Conservation (phyloP, 768 basidiomycete species). For the Pisolithus orientalis region DNA sequence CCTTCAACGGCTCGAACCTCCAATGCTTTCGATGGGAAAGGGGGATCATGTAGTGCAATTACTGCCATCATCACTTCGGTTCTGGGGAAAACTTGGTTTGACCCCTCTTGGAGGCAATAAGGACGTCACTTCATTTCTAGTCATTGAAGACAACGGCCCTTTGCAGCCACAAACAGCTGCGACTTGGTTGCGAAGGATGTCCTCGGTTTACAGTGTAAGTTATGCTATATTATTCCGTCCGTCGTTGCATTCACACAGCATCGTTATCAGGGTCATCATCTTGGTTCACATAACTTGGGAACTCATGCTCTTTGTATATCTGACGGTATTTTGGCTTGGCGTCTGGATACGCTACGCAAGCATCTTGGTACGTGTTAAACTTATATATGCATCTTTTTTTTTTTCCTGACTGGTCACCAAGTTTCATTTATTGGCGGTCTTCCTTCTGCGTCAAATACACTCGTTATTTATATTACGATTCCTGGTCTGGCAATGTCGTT, state of each 20-base stretch:
- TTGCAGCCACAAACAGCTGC: constrained; percentile 44
- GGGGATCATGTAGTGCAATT: constrained; percentile 65
- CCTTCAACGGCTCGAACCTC: constrained; percentile 38
- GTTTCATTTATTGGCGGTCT: constrained; percentile 46
- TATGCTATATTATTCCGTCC: background rate
- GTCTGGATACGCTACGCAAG: constrained; percentile 69
- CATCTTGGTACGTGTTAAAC: constrained; percentile 40
- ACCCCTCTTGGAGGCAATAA: constrained; percentile 66
- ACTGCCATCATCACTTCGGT: constrained; percentile 62
- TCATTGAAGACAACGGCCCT: constrained; percentile 58
- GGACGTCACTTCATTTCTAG: constrained; percentile 58
- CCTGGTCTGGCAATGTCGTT: constrained; percentile 57
- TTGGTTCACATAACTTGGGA: constrained; percentile 54
- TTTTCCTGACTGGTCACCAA: constrained; percentile 18
- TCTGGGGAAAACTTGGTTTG: constrained; percentile 83
- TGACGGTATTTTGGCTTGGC: constrained; percentile 57
- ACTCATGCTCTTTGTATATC: constrained; percentile 37
- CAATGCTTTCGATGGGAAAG: constrained; percentile 62
- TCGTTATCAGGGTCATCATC: constrained; percentile 46
- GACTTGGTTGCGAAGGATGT: constrained; percentile 53
- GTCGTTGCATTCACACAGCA: constrained; percentile 9
- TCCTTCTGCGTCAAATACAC: constrained; percentile 30
- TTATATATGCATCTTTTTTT: background rate
- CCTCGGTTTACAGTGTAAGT: constrained; percentile 54
- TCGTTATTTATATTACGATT: constrained; percentile 65